Base-by-base conservation (phyloP, 2,329 filamentous ascomycete species). In the Coniochaeta pulveracea region DNA sequence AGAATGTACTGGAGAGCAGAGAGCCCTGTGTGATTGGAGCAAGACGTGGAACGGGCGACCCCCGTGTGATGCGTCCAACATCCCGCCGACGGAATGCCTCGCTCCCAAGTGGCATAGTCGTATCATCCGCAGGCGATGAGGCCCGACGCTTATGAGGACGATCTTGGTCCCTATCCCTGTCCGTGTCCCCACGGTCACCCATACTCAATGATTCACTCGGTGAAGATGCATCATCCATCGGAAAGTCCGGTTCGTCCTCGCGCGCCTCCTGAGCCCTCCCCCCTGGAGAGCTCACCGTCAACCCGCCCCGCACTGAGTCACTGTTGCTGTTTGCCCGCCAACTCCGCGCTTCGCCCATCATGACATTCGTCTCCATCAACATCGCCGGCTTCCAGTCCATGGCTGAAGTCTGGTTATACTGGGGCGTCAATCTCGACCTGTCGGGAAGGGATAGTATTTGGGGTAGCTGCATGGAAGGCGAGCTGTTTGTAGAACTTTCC, bases 71-170 rank as follows among this genome's bases (percentile, higher is more conserved):
- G 5, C 39, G 23, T 4, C 34, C 51, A 6, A 58, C 49, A 6
- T 72, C 67, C 10, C 66, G 62, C 33, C 68, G 64, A 36, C 67
- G 61, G 26, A 63, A 43, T 36, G 61, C 44, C 22, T 70, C 68
- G 29, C 54, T 56, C 10, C 46, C 37, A n/a, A 59, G 43, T 12
- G 56, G 45, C 6, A 19, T 19, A 17, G 58, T 48, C 18, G 72
- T 67, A 9, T 67, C 66, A 3, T 57, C 54, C 0, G 61, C 64
- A 1, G 70, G 69, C 17, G 69, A 74, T 1, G 67, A 69, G 2
- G 70, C 70, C 24, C 70, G 59, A 29, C 71, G 62, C 52, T 76
- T 76, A 38, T 64, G 63, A 6, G 69, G 66, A 7, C 47, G 3
- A 59, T 49, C 26, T 64, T 40, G 18, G 18, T 40, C 40, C 27